These are phyloP conservation scores for Cladosporium colombiae DNA, from an alignment of 2,329 filamentous ascomycete genomes.

Conservation along the genomic window DNA sequence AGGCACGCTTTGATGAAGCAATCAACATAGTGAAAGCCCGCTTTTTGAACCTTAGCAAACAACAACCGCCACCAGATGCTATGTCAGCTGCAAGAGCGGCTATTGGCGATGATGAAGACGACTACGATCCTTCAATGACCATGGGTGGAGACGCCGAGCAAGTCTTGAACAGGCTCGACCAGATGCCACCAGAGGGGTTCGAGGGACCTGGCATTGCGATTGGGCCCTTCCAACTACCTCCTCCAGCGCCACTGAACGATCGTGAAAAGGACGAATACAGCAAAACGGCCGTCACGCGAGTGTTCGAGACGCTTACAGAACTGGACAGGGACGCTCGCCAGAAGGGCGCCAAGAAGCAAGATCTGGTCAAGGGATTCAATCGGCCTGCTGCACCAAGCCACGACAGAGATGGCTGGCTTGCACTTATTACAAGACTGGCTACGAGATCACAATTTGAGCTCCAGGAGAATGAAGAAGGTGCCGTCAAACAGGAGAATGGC, in stretches of 20 bases:
- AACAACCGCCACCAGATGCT: slow-evolving; percentile 30
- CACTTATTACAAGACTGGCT: slow-evolving; percentile 79
- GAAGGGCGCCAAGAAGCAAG: slow-evolving; percentile 52
- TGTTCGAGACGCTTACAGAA: slow-evolving; percentile 75
- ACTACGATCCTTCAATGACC: slow-evolving; percentile 88
- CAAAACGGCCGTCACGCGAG: slow-evolving; percentile 70
- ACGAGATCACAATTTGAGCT: slow-evolving; percentile 75
- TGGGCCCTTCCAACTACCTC: slow-evolving; percentile 75
- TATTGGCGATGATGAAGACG: slow-evolving; percentile 70
- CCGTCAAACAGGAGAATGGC: slow-evolving; percentile 56
- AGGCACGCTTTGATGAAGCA: slow-evolving; percentile 68
- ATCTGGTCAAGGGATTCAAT: slow-evolving; percentile 68
- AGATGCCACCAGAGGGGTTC: slow-evolving; percentile 52
- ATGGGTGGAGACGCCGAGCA: slow-evolving; percentile 76
- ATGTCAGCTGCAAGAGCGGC: slow-evolving; percentile 36
- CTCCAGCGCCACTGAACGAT: slow-evolving; percentile 71
- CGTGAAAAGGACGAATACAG: slow-evolving; percentile 74
- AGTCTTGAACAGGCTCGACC: slow-evolving; percentile 74
- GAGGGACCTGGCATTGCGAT: slow-evolving; percentile 53
- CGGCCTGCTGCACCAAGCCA: slow-evolving; percentile 67
- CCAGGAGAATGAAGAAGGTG: slow-evolving; percentile 48
- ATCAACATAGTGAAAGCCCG: slow-evolving; percentile 59
- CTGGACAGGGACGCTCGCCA: slow-evolving; percentile 64
- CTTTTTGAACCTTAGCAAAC: slow-evolving; percentile 42
- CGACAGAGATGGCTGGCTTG: slow-evolving; percentile 87